Percentiles rank a stretch among this genome's conserved stretches.
Evolutionary conservation across 768 basidiomycete genomes (phyloP).

Genomic region (Mycena indigotica): DNA sequence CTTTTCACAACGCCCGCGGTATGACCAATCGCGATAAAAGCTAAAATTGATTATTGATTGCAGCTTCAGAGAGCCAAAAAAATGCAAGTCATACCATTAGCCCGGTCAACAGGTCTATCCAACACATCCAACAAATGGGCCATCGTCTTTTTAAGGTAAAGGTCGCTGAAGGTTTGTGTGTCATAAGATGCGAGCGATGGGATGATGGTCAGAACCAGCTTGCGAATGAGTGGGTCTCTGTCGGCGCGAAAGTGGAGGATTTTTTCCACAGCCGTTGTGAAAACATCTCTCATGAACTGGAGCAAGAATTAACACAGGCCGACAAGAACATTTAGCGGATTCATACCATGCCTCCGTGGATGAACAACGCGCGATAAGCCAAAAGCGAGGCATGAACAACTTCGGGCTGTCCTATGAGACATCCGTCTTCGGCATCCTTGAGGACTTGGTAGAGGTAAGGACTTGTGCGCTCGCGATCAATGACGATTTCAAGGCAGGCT

Average conservation of each 20-base stretch:
- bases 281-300: slow-evolving; percentile 88
- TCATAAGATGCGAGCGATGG: slow-evolving; percentile 95
- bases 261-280: slow-evolving; percentile 84
- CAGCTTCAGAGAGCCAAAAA: background rate
- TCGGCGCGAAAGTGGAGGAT: slow-evolving; percentile 87
- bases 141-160: slow-evolving; percentile 94
- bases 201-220: slow-evolving; percentile 94
- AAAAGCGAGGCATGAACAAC: slow-evolving; percentile 90
- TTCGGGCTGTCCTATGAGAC: slow-evolving; percentile 81
- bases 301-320: background rate
- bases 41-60: slow-evolving; percentile 40
- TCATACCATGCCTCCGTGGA: slow-evolving; percentile 92
- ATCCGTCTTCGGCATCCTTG: slow-evolving; percentile 80
- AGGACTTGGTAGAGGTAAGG: slow-evolving; percentile 80
- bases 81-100: slow-evolving; percentile 63
- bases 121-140: slow-evolving; percentile 84
- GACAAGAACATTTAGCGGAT: background rate
- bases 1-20: slow-evolving; percentile 89
- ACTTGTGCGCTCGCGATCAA: slow-evolving; percentile 69
- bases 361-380: slow-evolving; percentile 86
- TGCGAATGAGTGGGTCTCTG: slow-evolving; percentile 84
- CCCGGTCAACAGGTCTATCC: slow-evolving; percentile 85
- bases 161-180: slow-evolving; percentile 86
- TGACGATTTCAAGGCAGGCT: slow-evolving; percentile 87
- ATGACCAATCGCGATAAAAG: slow-evolving; percentile 95